phyloP scores from a whole-genome alignment of 2,329 filamentous ascomycete genomes.

The Chalara sp. region DNA sequence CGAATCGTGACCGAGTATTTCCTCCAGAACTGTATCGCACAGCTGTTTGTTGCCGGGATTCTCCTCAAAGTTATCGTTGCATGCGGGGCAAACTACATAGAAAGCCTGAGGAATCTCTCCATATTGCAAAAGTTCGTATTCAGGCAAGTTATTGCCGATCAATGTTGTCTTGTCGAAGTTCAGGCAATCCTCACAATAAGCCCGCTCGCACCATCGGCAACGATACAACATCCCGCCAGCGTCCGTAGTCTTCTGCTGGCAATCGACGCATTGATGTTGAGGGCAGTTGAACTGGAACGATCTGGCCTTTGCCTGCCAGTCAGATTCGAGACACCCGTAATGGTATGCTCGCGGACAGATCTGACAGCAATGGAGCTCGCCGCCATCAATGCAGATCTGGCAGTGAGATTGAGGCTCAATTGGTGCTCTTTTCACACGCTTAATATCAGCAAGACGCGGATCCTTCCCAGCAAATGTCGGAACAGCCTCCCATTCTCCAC shows the following conservation, averaged over 20 bases:
- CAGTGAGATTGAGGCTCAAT: conserved; percentile 44
- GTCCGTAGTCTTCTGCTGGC: conserved; percentile 40
- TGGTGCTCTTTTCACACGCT: conserved; percentile 39
- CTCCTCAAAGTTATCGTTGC: conserved; percentile 30
- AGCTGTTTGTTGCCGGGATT: conserved; percentile 22
- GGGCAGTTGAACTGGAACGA: conserved; percentile 45
- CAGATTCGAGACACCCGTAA: conserved; percentile 37
- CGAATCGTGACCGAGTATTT: conserved; percentile 18
- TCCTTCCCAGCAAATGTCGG: conserved; percentile 50
- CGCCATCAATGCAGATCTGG: conserved; percentile 43
- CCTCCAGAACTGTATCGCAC: conserved; percentile 23
- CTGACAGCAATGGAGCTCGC: conserved; percentile 40
- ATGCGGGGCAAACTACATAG: conserved; percentile 44
- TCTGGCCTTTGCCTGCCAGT: conserved; percentile 34
- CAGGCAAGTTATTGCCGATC: conserved; percentile 43
- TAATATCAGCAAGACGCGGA: conserved; percentile 40
- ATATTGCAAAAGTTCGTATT: conserved; percentile 45
- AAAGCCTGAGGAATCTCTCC: conserved; percentile 36
- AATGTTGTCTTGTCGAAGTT: conserved; percentile 43
- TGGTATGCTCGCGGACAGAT: conserved; percentile 51
- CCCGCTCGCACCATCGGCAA: conserved; percentile 48
- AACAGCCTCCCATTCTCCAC: conserved; percentile 49
- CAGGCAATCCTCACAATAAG: conserved; percentile 53
- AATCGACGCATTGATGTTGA: conserved; percentile 48
- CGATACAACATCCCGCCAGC: conserved; percentile 37